Conservation (phyloP, 768 basidiomycete genomes). For the Mycena galericulata region DNA sequence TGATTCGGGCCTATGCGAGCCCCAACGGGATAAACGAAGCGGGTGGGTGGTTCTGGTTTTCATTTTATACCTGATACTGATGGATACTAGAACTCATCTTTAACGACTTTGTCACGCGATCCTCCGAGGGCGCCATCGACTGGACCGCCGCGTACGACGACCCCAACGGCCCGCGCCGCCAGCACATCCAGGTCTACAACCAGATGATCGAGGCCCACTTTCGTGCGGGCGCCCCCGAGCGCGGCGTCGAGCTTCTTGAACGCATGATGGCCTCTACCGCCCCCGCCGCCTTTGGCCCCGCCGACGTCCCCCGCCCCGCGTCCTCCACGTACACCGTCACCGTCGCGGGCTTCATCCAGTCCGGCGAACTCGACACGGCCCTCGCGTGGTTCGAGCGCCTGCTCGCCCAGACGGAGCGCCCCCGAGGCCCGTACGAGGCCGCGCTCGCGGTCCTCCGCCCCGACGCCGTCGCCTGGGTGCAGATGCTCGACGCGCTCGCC, state of each 20-base stretch:
- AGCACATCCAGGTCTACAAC: slow-evolving; percentile 72
- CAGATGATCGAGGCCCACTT: slow-evolving; percentile 84
- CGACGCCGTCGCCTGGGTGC: slow-evolving; percentile 62
- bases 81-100: slow-evolving; percentile 66
- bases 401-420: slow-evolving; percentile 53
- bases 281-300: slow-evolving; percentile 47
- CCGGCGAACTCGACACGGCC: slow-evolving; percentile 73
- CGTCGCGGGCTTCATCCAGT: slow-evolving; percentile 72
- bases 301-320: slow-evolving; percentile 67
- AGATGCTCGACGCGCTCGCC: slow-evolving; percentile 71
- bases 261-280: slow-evolving; percentile 71
- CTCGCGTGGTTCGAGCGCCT: slow-evolving; percentile 79
- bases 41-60: slow-evolving; percentile 1
- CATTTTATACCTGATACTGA: background rate
- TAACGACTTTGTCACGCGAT: slow-evolving; percentile 62
- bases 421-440: slow-evolving; percentile 54
- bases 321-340: slow-evolving; percentile 73
- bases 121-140: slow-evolving; percentile 50
- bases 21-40: slow-evolving; percentile 60
- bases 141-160: slow-evolving; percentile 41
- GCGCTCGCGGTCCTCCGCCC: slow-evolving; percentile 62
- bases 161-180: slow-evolving; percentile 41
- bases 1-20: slow-evolving; percentile 71
- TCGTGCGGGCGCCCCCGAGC: slow-evolving; percentile 68
- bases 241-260: slow-evolving; percentile 74